Evolutionary conservation across 805 yeast species (phyloP).

Genomic region (Hanseniaspora clermontiae): DNA sequence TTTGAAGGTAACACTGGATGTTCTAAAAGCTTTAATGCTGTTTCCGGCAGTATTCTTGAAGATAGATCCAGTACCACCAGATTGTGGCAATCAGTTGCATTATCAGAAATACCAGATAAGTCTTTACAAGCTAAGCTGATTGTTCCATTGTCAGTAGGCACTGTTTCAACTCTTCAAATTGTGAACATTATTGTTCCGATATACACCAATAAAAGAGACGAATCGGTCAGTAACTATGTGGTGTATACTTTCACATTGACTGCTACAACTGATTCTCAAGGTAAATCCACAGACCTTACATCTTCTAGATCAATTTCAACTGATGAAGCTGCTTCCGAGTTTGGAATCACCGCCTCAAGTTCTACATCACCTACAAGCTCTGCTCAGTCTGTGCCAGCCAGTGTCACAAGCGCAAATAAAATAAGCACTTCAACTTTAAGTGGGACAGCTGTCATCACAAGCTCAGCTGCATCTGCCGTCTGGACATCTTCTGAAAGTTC

Average conservation of each 20-base stretch:
- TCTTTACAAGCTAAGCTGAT: neutral
- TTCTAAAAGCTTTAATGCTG: neutral
- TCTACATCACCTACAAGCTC: neutral
- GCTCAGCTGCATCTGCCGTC: neutral
- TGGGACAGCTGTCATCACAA: neutral
- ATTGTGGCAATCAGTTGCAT: neutral
- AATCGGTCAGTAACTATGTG: neutral
- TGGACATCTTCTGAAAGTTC: neutral
- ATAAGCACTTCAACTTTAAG: neutral
- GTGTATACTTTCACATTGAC: neutral
- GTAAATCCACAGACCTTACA: neutral
- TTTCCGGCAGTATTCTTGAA: neutral
- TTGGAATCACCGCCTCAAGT: neutral
- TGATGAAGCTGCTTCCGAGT: neutral
- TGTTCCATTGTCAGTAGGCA: neutral
- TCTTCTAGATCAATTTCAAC: neutral
- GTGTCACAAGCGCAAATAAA: neutral
- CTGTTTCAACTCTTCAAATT: neutral
- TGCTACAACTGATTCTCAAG: neutral
- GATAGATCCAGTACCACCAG: neutral
- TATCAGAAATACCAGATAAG: neutral
- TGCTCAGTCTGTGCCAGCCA: neutral
- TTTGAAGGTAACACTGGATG: neutral
- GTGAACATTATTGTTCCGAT: neutral
- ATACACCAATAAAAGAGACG: neutral